Base-by-base conservation (phyloP, 768 basidiomycete species). In the Asterophora lycoperdoides region DNA sequence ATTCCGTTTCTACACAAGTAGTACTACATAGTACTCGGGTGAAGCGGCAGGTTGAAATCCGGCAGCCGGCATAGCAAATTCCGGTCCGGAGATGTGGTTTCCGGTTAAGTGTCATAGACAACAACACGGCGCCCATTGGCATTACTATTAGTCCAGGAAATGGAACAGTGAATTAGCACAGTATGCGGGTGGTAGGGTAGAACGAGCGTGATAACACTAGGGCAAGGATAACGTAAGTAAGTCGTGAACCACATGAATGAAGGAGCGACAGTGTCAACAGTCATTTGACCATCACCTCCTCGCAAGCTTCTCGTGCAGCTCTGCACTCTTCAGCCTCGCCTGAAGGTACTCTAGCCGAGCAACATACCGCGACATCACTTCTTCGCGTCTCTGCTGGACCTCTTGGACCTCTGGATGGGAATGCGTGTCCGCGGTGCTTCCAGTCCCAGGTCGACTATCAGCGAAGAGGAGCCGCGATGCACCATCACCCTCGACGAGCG, bases 281-380 rank as follows among this genome's bases (percentile, higher is more conserved):
- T 10, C 34, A 43, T 28, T 13, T 15, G 15, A 20, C 28, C 17
- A 30, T 55, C 28, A 60, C 55, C 53, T 72, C 54, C 67, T 65
- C 48, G 74, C 50, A 23, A 78, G 64, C 53, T 67, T 72, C 56
- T 79, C 78, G 47, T 69, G 75, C 10, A 92, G 63, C 69, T 91
- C 85, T 5, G 87, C 86, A 14, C 81, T 81, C 65, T 84, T 89
- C 61, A 90, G 69, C 58, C 79, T 81, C 28, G 86, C 89, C 37
- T 78, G 75, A 26, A 92, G 71, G 60, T 83, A 92, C 55, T 89
- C 86, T 48, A 91, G 62, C 41, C 87, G 80, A 20, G 78, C 74
- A 44, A 81, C 79, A 63, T 88, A 92, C 43, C 89, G 76, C 48
- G 68, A 74, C 20, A 78, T 77, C 41, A 91, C 79, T 53, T 87